Percentiles rank a stretch among this genome's conserved stretches.
Conservation (phyloP, 495 filamentous ascomycete genomes). For the Xylaria telfairii region DNA sequence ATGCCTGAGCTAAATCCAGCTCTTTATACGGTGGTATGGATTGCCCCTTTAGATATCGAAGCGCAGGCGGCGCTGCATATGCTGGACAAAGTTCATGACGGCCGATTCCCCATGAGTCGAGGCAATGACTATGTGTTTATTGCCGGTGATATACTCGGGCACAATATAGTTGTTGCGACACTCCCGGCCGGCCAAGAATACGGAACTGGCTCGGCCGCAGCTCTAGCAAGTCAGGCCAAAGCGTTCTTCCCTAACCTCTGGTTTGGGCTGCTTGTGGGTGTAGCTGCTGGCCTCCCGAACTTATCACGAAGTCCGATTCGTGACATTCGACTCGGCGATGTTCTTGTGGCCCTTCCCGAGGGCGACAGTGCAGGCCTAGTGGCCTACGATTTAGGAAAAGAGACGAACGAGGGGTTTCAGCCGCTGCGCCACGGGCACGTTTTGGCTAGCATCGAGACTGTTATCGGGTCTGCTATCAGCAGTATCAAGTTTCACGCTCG, state of each 20-base stretch:
- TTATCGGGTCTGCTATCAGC: slow-evolving; percentile 35
- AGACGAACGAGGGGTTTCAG: slow-evolving; percentile 29
- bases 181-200: slow-evolving; percentile 44
- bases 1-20: slow-evolving; percentile 24
- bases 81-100: slow-evolving; percentile 33
- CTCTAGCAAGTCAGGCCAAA: slow-evolving; percentile 47
- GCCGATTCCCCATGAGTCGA: slow-evolving; percentile 19
- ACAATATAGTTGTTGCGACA: slow-evolving; percentile 52
- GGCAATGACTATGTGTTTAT: slow-evolving; percentile 47
- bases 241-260: slow-evolving; percentile 45
- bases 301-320: slow-evolving; percentile 30
- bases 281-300: slow-evolving; percentile 37
- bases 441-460: slow-evolving; percentile 32
- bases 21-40: slow-evolving; percentile 37
- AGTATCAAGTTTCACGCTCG: slow-evolving; percentile 29
- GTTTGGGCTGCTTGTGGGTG: slow-evolving; percentile 48
- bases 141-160: slow-evolving; percentile 43
- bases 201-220: slow-evolving; percentile 45
- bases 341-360: slow-evolving; percentile 40
- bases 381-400: slow-evolving; percentile 34
- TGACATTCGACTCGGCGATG: slow-evolving; percentile 51
- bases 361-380: slow-evolving; percentile 31
- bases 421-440: slow-evolving; percentile 31
- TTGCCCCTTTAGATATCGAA: slow-evolving; percentile 37
- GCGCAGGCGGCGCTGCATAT: slow-evolving; percentile 32